A percentile compares a stretch with the other conserved stretches of the same genome.
Conservation (phyloP, 345 rosid species). For the Eucalyptus virginea region DNA sequence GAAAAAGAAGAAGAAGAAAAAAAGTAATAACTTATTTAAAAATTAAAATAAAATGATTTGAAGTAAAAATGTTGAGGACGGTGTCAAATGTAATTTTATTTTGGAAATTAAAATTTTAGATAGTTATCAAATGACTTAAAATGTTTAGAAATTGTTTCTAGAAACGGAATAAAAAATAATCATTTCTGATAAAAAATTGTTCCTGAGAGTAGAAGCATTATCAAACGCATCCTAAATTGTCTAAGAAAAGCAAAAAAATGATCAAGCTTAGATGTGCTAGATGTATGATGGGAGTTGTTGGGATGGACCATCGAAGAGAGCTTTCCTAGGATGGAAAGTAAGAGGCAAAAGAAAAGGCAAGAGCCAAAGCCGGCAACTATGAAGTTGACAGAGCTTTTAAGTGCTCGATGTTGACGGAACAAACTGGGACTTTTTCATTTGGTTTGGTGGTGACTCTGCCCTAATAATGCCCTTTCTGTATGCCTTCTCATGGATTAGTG, state of each 20-base stretch:
- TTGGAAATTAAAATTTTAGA: no score
- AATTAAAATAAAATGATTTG: no score
- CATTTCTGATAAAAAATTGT: no score
- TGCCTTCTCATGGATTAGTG: no score
- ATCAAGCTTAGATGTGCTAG: neutral
- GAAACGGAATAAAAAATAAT: no score
- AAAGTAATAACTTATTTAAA: no score
- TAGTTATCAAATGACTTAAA: fast-evolving
- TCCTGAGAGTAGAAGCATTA: fast-evolving
- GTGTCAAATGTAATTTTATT: no score
- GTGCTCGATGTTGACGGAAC: neutral
- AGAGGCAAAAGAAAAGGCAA: neutral
- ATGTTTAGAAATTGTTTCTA: fast-evolving
- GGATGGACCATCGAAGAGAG: neutral
- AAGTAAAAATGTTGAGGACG: no score
- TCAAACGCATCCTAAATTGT: no score
- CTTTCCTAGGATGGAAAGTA: neutral
- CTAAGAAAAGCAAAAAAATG: neutral
- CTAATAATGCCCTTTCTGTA: no score
- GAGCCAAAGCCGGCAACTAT: neutral
- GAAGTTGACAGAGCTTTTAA: neutral
- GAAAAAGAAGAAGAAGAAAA: no score
- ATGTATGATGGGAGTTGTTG: neutral
- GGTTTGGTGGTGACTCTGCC: no score
- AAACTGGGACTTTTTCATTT: neutral